Evolutionary conservation across 352 stramenopile species (phyloP).

Genomic region (Chrysophaeum taylorii): DNA sequence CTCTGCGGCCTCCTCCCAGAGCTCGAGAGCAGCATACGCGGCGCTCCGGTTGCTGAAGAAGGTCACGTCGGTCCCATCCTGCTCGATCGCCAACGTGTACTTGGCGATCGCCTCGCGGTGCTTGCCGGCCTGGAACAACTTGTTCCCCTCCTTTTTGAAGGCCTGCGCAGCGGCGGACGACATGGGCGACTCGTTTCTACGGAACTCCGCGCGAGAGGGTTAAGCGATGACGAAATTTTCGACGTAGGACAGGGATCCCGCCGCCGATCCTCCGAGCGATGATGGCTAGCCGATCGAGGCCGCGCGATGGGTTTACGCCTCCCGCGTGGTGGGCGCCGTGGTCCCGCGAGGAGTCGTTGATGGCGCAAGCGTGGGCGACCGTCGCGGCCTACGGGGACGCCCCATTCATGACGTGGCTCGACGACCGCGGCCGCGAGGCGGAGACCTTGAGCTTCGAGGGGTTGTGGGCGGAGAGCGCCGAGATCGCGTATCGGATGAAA

Average conservation of each 20-base stretch:
- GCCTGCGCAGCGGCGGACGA: not conserved
- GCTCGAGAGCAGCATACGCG: conserved; percentile 45
- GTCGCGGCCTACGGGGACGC: not conserved
- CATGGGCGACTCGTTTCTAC: no score
- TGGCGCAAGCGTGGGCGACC: not conserved
- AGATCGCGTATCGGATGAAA: not conserved
- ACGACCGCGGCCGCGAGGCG: not conserved
- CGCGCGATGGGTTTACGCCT: not conserved
- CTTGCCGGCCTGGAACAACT: conserved; percentile 78
- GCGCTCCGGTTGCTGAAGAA: conserved; percentile 82
- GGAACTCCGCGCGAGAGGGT: no score
- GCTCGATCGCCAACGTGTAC: conserved; percentile 76
- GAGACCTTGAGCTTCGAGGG: not conserved
- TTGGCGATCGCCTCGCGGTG: conserved; percentile 73
- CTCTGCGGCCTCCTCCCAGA: conserved; percentile 62
- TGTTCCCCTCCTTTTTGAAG: conserved; percentile 71
- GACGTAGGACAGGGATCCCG: no score
- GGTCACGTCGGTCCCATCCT: conserved; percentile 73
- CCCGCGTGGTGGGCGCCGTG: not conserved
- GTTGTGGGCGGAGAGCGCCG: not conserved
- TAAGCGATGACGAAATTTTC: no score
- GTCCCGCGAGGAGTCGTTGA: not conserved
- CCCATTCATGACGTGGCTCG: conserved; percentile 11
- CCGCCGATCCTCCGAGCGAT: no score
- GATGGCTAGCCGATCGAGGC: not conserved